A percentile compares a stretch with the other conserved stretches of the same genome.
These are phyloP conservation scores for Talaromyces amestolkiae DNA, from an alignment of 2,329 filamentous ascomycete species.

Conservation along the genomic window DNA sequence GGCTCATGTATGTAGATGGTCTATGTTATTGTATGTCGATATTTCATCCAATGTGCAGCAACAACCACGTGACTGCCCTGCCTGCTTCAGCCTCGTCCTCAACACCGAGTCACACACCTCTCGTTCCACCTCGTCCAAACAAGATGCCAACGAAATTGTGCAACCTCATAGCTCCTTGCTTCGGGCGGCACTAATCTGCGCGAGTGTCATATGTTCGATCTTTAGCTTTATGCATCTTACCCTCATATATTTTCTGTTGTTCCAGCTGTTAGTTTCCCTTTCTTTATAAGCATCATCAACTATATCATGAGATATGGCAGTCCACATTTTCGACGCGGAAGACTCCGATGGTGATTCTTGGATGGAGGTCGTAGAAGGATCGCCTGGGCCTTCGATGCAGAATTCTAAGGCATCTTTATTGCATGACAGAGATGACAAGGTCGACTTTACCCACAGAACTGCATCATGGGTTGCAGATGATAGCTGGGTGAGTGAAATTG, in stretches of 20 bases:
- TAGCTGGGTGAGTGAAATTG: background rate
- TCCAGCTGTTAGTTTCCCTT: background rate
- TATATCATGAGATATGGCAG: background rate
- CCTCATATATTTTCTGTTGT: background rate
- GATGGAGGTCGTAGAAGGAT: conserved; percentile 12
- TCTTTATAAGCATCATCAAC: background rate
- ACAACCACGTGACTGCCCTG: background rate
- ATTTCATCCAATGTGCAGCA: background rate
- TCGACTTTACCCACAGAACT: background rate
- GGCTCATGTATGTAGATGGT: too few species aligned
- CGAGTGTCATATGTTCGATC: background rate
- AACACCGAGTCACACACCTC: background rate
- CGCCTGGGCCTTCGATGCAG: conserved; percentile 9
- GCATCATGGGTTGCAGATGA: background rate
- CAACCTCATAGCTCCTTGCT: background rate
- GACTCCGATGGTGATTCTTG: conserved; percentile 14
- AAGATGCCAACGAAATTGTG: background rate
- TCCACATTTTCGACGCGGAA: conserved; percentile 5
- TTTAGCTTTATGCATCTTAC: background rate
- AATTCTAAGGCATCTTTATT: background rate
- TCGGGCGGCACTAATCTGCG: background rate
- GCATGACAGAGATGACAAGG: background rate
- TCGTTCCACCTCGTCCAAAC: background rate
- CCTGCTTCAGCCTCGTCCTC: background rate
- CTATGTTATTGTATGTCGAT: background rate